Conservation (phyloP, 148 eudicot species). For the Rhododendron simsii region DNA sequence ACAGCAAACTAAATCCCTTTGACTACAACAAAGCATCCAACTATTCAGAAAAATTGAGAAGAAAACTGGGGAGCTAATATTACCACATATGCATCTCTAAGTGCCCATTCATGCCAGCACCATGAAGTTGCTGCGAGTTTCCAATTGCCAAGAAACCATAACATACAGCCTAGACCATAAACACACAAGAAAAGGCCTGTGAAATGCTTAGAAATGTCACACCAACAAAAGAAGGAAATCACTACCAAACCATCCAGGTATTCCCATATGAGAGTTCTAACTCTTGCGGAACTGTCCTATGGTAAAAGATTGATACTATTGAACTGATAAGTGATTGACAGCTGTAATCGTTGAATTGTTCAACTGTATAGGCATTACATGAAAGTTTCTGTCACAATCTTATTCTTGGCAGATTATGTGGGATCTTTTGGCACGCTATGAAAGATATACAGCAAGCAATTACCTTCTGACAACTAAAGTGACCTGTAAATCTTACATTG, state of each 20-base stretch:
- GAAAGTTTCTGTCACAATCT: not conserved
- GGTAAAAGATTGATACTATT: not conserved
- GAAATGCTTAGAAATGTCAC: not conserved
- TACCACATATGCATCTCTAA: conserved; percentile 47
- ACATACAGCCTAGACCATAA: conserved; percentile 60
- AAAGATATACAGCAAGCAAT: not conserved
- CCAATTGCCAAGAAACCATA: conserved; percentile 59
- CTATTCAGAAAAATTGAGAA: not conserved
- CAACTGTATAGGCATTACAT: not conserved
- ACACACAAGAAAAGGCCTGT: not conserved
- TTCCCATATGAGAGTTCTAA: not conserved
- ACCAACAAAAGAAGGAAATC: conserved; percentile 3
- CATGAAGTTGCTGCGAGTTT: conserved; percentile 30
- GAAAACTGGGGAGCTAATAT: conserved; percentile 1
- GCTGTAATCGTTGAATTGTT: not conserved
- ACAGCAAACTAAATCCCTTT: not conserved
- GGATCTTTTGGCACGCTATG: not conserved
- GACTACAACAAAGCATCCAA: not conserved
- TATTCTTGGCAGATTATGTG: not conserved
- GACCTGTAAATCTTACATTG: not conserved
- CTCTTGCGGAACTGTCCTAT: not conserved
- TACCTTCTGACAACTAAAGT: not conserved
- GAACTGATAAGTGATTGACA: not conserved
- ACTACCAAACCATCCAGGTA: not conserved
- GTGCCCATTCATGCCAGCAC: conserved; percentile 21